Conservation (phyloP, 2,329 filamentous ascomycete genomes). For the Microsporum ferrugineum region DNA sequence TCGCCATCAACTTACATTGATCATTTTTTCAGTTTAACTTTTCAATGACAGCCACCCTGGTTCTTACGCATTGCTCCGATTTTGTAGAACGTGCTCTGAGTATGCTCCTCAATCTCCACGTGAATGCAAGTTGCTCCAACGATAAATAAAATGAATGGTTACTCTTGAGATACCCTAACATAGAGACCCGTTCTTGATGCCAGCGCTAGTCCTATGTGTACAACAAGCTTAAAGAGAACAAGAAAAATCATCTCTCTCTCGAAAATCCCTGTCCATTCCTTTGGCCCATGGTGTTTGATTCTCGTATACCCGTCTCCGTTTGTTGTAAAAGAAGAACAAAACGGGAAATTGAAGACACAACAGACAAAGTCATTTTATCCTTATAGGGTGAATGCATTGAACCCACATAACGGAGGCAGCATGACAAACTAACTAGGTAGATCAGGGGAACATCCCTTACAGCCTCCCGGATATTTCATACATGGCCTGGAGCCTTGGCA, state of each 20-base stretch:
- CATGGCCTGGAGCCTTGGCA: not conserved
- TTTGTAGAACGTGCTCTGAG: not conserved
- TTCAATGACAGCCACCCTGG: not conserved
- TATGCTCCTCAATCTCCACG: constrained; percentile 1
- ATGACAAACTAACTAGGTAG: not conserved
- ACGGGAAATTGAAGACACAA: not conserved
- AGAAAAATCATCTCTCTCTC: not conserved
- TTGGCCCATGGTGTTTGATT: not conserved
- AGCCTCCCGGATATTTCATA: not conserved
- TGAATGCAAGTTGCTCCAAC: not conserved
- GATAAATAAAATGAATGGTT: not conserved
- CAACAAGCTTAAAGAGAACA: not conserved
- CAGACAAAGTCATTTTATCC: not conserved
- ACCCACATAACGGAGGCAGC: not conserved
- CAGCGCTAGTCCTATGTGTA: not conserved
- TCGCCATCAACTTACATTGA: not conserved
- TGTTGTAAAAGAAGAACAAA: not conserved
- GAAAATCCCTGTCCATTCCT: not conserved
- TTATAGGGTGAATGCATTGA: not conserved
- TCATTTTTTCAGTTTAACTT: not conserved
- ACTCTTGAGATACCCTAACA: not conserved
- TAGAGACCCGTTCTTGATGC: not conserved
- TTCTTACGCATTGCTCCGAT: not conserved
- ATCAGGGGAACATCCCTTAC: not conserved
- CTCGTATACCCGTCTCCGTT: not conserved